Base-by-base conservation (phyloP, 352 stramenopile genomes). In the Globisporangium radiosum region DNA sequence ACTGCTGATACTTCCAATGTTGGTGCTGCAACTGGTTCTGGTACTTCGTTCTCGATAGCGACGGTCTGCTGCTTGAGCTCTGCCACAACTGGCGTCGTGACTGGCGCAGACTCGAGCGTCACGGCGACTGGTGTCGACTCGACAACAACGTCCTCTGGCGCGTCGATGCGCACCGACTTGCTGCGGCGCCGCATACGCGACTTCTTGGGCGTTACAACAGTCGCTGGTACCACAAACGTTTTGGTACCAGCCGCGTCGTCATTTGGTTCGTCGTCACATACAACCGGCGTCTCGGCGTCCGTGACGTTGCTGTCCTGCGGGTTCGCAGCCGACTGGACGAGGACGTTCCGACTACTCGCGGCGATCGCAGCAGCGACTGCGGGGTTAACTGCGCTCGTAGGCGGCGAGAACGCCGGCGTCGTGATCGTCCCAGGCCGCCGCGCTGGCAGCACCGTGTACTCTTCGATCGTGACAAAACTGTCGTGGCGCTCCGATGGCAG, bases 391-490 rank as follows among this genome's bases (percentile, higher is more conserved):
- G 25, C 25, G 25, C 25, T 25, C 25, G 25, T 25, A 2, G 25
- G 25, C 25, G 25, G 25, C 25, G 25, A 25, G 25, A 25, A 25
- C 25, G 49, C 13, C 13, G 19, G 33, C 11, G 8, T 40, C 36
- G 48, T 53, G 8, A 10, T 17, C 33, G 48, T 9, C 10, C 9
- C 7, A 25, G 25, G 49, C 3, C 19, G 49, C 13, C 49, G 49
- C 33, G 33, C 49, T 10, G 49, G 49, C 49, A 54, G 33, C 11
- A 43, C 49, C 11, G 49, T 54, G 36, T 54, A 54, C 36, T 54
- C 49, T 44, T 54, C 49, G 36, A 54, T 43, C 49, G 49, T 54
- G 49, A 54, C 49, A 14, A n/a, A 40, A 25, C 49, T 54, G 10
- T 54, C 19, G 49, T 39, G 10, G 25, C 48, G 48, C 8, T n/a